These are phyloP conservation scores for Ceratobasidium sp. DNA, from an alignment of 1,284 basidiomycete genomes.

Conservation along the genomic window DNA sequence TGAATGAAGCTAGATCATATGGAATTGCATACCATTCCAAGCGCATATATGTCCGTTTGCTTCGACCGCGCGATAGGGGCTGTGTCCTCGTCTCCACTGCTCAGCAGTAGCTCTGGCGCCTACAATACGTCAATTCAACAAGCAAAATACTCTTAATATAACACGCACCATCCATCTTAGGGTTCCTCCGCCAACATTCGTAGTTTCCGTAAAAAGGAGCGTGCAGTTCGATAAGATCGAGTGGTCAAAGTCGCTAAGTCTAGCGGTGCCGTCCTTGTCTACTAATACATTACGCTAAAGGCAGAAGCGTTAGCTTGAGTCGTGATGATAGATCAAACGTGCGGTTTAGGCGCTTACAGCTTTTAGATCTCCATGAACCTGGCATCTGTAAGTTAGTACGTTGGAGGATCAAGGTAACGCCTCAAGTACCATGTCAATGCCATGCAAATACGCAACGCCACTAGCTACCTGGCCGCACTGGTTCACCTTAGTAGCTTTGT, in stretches of 20 bases:
- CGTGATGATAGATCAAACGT: no score
- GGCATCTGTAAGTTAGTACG: background rate
- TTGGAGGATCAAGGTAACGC: background rate
- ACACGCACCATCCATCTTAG: slow-evolving; percentile 36
- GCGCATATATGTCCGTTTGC: slow-evolving; percentile 27
- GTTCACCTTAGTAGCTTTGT: background rate
- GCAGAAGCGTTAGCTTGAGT: background rate
- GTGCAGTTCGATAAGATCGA: slow-evolving; percentile 18
- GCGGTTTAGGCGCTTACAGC: background rate
- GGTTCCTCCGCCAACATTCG: slow-evolving; percentile 27
- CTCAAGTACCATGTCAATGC: slow-evolving; percentile 4
- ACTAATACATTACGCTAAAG: slow-evolving; percentile 21
- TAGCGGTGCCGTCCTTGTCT: background rate
- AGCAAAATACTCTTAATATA: background rate
- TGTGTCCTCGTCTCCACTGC: background rate
- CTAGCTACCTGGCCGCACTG: slow-evolving; percentile 16
- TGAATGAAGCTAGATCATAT: no score
- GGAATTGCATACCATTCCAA: slow-evolving; percentile 25
- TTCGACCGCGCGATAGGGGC: background rate
- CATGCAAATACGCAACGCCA: slow-evolving; percentile 25
- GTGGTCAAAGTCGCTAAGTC: slow-evolving; percentile 36
- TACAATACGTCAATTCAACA: background rate
- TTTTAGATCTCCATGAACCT: slow-evolving; percentile 33
- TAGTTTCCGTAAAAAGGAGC: slow-evolving; percentile 30
- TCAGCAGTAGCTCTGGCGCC: slow-evolving; percentile 21